These are phyloP conservation scores for Penicillium fimorum DNA, from an alignment of 495 filamentous ascomycete species.

Conservation along the genomic window DNA sequence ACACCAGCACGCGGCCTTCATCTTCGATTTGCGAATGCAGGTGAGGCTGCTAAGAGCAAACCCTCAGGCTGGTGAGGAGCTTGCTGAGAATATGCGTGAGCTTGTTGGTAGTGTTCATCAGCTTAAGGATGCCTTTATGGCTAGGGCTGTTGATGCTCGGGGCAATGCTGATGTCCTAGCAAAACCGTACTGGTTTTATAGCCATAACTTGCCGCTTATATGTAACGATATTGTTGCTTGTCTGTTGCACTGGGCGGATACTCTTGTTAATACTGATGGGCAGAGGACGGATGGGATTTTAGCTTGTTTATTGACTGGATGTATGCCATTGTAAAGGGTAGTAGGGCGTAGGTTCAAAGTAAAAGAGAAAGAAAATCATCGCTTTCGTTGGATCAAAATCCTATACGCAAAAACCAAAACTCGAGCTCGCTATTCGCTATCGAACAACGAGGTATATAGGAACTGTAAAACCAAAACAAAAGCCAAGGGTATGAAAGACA, in stretches of 20 bases:
- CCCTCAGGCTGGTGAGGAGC: neutral
- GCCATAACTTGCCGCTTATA: neutral
- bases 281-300: constrained; percentile 5
- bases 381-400: constrained; percentile 11
- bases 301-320: neutral
- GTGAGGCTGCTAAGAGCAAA: neutral
- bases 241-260: constrained; percentile 10
- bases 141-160: neutral
- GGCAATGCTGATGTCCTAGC: neutral
- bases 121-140: neutral
- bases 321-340: neutral
- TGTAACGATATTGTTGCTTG: constrained; percentile 2
- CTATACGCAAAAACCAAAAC: constrained; percentile 8
- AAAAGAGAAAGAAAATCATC: neutral
- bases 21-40: neutral
- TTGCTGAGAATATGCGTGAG: neutral
- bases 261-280: constrained; percentile 3
- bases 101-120: neutral
- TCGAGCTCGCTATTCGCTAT: constrained; percentile 19
- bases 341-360: neutral
- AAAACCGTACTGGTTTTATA: constrained; percentile 4
- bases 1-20: neutral
- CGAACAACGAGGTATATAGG: constrained; percentile 19
- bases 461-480: neutral
- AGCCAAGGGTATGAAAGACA: neutral